These are phyloP conservation scores for Solanum chilense DNA, from an alignment of 257 asterid genomes.

Conservation along the genomic window DNA sequence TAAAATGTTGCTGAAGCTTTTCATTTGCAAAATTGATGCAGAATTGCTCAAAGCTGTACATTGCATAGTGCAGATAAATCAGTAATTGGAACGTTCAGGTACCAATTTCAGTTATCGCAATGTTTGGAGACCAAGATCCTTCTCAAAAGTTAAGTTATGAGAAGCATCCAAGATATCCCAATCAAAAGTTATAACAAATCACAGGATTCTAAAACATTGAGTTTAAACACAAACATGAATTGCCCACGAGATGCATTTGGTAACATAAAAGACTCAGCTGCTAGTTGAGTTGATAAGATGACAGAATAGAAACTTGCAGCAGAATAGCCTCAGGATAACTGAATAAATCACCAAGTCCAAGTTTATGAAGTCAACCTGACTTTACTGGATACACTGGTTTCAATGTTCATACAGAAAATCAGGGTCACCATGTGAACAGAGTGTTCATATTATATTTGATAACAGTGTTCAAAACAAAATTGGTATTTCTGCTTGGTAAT, in stretches of 20 bases:
- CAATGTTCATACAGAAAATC: not conserved
- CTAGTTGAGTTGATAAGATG: not conserved
- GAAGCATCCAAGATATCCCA: not conserved
- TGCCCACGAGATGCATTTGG: not conserved
- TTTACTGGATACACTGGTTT: not conserved
- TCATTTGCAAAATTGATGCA: slow-evolving; percentile 98
- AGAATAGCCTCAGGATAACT: not conserved
- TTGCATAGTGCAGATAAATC: not conserved
- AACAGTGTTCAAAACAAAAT: not conserved
- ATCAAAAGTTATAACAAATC: not conserved
- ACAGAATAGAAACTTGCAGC: not conserved
- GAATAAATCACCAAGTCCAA: not conserved
- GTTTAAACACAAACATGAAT: not conserved
- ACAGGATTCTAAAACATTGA: not conserved
- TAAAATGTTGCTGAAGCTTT: slow-evolving; percentile 98
- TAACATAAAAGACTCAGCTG: not conserved
- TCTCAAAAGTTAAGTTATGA: not conserved
- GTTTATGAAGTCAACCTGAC: not conserved
- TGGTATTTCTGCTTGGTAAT: not conserved
- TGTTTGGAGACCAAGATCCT: not conserved
- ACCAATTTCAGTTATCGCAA: not conserved
- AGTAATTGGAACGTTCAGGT: not conserved
- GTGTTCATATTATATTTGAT: not conserved
- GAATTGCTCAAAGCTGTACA: slow-evolving; percentile 90
- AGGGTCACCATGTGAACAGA: not conserved